Percentiles rank a stretch among this genome's conserved stretches.
Conservation (phyloP, 179 eudicot genomes). For the Sideroxylon spinosum region DNA sequence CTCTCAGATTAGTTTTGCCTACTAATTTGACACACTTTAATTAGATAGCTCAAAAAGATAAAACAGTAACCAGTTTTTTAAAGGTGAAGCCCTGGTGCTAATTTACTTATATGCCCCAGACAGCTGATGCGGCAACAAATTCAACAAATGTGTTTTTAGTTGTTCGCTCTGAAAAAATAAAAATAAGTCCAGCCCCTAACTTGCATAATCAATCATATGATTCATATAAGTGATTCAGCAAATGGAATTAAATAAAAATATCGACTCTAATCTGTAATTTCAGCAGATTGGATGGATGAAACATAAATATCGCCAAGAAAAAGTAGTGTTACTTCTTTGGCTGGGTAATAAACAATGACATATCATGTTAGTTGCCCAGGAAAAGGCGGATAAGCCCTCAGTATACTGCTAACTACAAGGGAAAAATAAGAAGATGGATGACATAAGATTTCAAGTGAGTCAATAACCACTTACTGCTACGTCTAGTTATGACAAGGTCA, state of each 20-base stretch:
- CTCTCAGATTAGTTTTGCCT: neutral
- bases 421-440: neutral
- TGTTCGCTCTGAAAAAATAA: neutral
- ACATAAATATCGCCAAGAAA: neutral
- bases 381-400: neutral
- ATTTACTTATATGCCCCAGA: neutral
- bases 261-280: neutral
- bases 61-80: neutral
- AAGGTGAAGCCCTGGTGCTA: neutral
- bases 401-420: neutral
- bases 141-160: neutral
- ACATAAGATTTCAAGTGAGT: neutral
- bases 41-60: neutral
- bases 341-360: neutral
- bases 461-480: conserved; percentile 43
- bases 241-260: neutral
- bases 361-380: neutral
- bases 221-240: neutral
- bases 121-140: neutral
- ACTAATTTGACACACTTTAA: neutral
- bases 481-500: conserved; percentile 68
- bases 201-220: neutral
- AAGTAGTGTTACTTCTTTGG: neutral
- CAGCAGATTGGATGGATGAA: neutral
- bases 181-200: neutral